Evolutionary conservation across 2,329 filamentous ascomycete genomes (phyloP).

Genomic region (Metarhizium album): DNA sequence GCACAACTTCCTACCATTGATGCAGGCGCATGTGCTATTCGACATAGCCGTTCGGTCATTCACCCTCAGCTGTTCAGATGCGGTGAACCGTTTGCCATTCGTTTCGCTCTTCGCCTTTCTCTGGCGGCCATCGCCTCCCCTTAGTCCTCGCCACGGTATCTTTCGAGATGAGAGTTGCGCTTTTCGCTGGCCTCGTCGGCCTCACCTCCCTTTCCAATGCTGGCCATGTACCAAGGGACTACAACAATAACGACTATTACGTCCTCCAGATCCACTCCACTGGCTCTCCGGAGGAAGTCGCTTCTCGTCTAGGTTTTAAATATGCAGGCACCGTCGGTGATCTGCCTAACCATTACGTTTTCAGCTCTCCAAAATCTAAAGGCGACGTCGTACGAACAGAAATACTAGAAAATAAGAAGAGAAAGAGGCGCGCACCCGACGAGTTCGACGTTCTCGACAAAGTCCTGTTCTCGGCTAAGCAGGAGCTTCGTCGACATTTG

Average conservation of each 20-base stretch:
- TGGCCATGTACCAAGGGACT: slow-evolving; percentile 51
- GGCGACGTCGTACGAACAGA: slow-evolving; percentile 48
- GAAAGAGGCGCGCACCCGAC: slow-evolving; percentile 49
- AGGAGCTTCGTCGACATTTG: slow-evolving; percentile 38
- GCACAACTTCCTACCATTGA: background rate
- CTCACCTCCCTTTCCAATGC: slow-evolving; percentile 38
- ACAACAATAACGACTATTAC: slow-evolving; percentile 82
- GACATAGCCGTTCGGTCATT: background rate
- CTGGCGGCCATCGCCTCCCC: background rate
- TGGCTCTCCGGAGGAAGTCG: slow-evolving; percentile 57
- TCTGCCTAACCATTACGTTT: slow-evolving; percentile 73
- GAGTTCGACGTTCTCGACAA: slow-evolving; percentile 55
- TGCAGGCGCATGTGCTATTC: background rate
- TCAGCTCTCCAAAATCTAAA: slow-evolving; percentile 57
- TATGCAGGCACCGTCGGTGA: slow-evolving; percentile 76
- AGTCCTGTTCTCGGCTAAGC: slow-evolving; percentile 72
- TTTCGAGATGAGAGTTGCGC: slow-evolving; percentile 37
- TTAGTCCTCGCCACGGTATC: background rate
- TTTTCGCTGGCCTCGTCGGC: slow-evolving; percentile 42
- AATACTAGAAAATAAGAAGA: slow-evolving; percentile 41
- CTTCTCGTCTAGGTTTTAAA: slow-evolving; percentile 59
- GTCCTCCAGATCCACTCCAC: slow-evolving; percentile 69
- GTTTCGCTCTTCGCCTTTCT: background rate
- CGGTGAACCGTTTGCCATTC: background rate
- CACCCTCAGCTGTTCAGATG: background rate